Base-by-base conservation (phyloP, 352 stramenopile species). In the Lagenidium sp. region DNA sequence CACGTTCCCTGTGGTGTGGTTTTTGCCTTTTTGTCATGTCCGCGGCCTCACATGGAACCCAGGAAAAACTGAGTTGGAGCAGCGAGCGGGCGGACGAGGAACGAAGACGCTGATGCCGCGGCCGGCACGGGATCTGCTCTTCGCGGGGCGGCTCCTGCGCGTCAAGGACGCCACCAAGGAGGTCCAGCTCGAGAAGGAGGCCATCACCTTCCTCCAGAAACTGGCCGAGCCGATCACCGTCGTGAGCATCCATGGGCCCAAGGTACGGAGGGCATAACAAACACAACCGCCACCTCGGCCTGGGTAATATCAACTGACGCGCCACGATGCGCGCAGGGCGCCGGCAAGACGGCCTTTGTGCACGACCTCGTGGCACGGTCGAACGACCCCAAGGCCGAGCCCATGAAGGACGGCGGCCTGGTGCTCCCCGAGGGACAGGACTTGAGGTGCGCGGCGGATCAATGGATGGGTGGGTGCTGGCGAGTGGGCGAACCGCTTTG, bases 191-290 rank as follows among this genome's bases (percentile, higher is more conserved):
- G 54, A 91, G 43, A 68, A 78, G 39, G 67, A 82, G 10, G 65
- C 79, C 15, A 75, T 89, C 11, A 70, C 59, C 5, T 89, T 89
- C 47, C 59, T 91, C 11, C 73, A 89, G 59, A 66, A 66, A 11
- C 60, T 89, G 32, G 65, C 68, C 0, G 79, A 84, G 16, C 62
- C 79, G 19, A 47, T 92, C 38, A 51, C 77, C 21, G 65, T 86
- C 40, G 72, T 89, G 47, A 87, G 71, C 48, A 30, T 92, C 19
- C 72, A 88, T 32, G 75, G 75, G 34, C 41, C 54, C 4, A 72
- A 66, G 55, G 64, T 67, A 22, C 16, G 31, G 8, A 8, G n/a
- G n/a, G n/a, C n/a, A n/a, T n/a, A n/a, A n/a, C n/a, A n/a, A n/a
- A n/a, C n/a, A n/a, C n/a, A n/a, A n/a, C n/a, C n/a, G n/a, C n/a